Base-by-base conservation (phyloP, 441 rosid genomes). In the Pelargonium myrrhifolium region DNA sequence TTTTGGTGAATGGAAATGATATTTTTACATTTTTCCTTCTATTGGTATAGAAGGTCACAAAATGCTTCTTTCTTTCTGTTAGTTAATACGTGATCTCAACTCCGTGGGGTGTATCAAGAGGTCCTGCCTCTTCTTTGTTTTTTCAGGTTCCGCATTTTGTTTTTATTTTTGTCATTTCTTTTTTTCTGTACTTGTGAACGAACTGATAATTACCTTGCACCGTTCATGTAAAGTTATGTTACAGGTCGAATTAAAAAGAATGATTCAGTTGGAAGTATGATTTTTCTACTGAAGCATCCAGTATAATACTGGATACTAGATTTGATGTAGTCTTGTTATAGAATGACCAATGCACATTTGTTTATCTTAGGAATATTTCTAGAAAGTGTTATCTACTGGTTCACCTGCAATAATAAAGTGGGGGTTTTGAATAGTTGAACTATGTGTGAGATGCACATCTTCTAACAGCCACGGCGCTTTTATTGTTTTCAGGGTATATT, bases 401-500 rank as follows among this genome's bases (percentile, higher is more conserved):
- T 20, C 22, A 55, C 60, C 12, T 18, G 14, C 0, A 55, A 15
- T 55, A 55, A 55, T 2, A 55, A 55, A 55, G 18, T 11, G n/a
- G 20, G 59, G 59, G 9, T 18, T 55, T 7, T 20, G 60, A 55
- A 9, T 55, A 17, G 24, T 7, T 18, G 20, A 20, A 40, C 28
- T 22, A 7, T 17, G 10, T 47, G 10, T 40, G 21, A 24, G 60
- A 49, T 45, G 21, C 68, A 70, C 68, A 26, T 43, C 40, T 62
- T 63, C 51, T 74, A 49, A 70, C 68, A 35, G 66, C 71, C 71
- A 35, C 62, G n/a, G 64, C 55, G 58, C 65, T 68, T 9, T 78
- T 21, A 69, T 67, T 70, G 42, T 73, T 51, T 65, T 62, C 70
- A 92, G 98, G 95, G 98, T 22, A 92, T 92, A 79, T 84, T 88